Base-by-base conservation (phyloP, 2,329 filamentous ascomycete species). In the Tolypocladium album region DNA sequence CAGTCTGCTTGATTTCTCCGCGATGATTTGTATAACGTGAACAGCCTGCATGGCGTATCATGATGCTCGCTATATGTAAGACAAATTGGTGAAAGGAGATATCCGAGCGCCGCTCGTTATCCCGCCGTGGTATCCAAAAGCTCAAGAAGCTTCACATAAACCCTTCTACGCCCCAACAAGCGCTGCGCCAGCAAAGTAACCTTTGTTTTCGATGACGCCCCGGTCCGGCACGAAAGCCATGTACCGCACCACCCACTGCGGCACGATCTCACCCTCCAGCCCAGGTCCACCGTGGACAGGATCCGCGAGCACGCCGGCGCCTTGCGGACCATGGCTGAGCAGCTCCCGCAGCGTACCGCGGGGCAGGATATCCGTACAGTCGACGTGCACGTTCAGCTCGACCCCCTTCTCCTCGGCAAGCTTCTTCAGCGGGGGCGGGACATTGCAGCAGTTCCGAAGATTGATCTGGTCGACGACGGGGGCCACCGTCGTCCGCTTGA, bases 141-240 rank as follows among this genome's bases (percentile, higher is more conserved):
- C 31, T 8, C 31, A 15, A 31, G 13, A 38, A 8, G 31, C 50
- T n/a, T n/a, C 50, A 22, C 50, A 36, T 45, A 9, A 12, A 13
- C 24, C 34, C 36, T 38, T 45, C 59, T 63, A 64, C 9, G 4
- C 42, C 20, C 55, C 55, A 36, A 58, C 38, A 64, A 94, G 74
- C 70, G 91, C 87, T 3, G 92, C 93, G 24, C 87, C 85, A 1
- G 93, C 93, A 78, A 97, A 97, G 74, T 97, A 97, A 9, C 94
- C 94, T 79, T 97, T 99, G 71, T 94, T 96, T 79, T 99, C 94
- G 65, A 99, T 93, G 11, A 99, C 94, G 17, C 94, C 94, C 59
- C 94, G 82, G 71, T 97, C 89, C 72, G 89, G 89, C 47, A 97
- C 90, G 61, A 97, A 93, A 1, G 94, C 94, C 43, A 93, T 97